These are phyloP conservation scores for Monosporascus sp. DNA, from an alignment of 2,329 filamentous ascomycete genomes.

Conservation along the genomic window DNA sequence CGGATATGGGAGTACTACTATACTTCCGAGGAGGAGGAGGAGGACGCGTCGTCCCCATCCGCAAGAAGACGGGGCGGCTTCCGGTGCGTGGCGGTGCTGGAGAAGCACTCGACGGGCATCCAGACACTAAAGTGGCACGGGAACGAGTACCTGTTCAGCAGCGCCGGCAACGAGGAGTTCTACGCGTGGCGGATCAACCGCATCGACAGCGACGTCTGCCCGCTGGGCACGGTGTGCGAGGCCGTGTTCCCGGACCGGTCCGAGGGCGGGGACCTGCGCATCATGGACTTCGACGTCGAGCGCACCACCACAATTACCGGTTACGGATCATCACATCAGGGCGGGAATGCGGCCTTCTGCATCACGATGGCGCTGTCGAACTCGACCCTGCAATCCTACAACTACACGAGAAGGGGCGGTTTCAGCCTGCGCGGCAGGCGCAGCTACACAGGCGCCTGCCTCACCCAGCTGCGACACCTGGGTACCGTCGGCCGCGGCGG, in stretches of 20 bases:
- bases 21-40: constrained; percentile 3
- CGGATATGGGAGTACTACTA: constrained; percentile 58
- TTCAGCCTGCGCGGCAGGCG: constrained; percentile 50
- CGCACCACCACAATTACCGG: constrained; percentile 13
- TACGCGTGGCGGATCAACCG: constrained; percentile 69
- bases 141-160: constrained; percentile 72
- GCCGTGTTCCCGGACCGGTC: constrained; percentile 47
- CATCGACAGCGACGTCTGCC: constrained; percentile 44
- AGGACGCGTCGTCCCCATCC: background rate
- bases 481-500: constrained; percentile 14
- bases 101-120: constrained; percentile 76
- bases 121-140: constrained; percentile 75
- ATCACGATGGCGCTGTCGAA: constrained; percentile 79
- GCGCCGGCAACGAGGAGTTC: constrained; percentile 83
- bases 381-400: constrained; percentile 64
- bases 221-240: constrained; percentile 53
- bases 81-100: constrained; percentile 58
- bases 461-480: constrained; percentile 59
- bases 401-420: constrained; percentile 34
- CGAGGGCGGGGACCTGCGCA: constrained; percentile 62
- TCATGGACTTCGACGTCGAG: constrained; percentile 70
- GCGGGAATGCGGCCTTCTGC: constrained; percentile 35
- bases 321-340: background rate
- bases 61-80: constrained; percentile 10
- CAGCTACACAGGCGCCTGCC: constrained; percentile 66